Evolutionary conservation across 2,329 filamentous ascomycete species (phyloP), one percentile per base, ranked within the genome.

Genomic region (Fusarium setosum): DNA sequence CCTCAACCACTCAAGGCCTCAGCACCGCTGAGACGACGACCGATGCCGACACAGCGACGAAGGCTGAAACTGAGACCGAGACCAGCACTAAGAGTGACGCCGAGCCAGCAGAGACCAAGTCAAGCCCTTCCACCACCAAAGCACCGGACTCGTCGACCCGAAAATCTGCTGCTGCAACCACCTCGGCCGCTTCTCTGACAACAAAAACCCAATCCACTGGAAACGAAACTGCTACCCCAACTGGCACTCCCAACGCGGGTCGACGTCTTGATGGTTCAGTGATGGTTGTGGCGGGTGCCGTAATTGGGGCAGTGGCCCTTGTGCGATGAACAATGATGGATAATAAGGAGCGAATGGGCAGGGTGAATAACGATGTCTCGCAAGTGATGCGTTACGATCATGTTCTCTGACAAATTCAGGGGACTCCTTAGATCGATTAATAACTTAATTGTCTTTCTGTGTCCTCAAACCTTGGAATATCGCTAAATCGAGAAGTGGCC

Each of bases 221-320:
- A 13, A 32, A 32, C 42, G 42, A 31, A 1, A 35, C 20, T 3
- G n/a, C 20, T 5, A 35, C 51, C 2, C 31, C 50, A 5, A 56
- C 32, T 32, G 38, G 17, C 20, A 54, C 32, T 2, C n/a, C 29
- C 5, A 68, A 68, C 5, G 48, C 26, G 3, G 65, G 50, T 6
- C 49, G 38, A n/a, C 26, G 23, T 20, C 12, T 63, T 9, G 24
- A 42, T 12, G 58, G 51, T 0, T 61, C 65, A 13, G 3, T 66
- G 3, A 13, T 66, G 9, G 32, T 38, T 3, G 48, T 21, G 1
- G 44, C 23, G 4, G 54, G 54, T 1, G 49, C 52, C 17, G 58
- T 38, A 0, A n/a, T 68, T 11, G 65, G 61, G 10, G 65, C 32
- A 1, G 41, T 68, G 2, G 2, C 45, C 1, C 24, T 68, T 3